A percentile compares a stretch with the other conserved stretches of the same genome.
phyloP scores from a whole-genome alignment of 2,329 filamentous ascomycete genomes.

The Alternaria hordeiaustralica region DNA sequence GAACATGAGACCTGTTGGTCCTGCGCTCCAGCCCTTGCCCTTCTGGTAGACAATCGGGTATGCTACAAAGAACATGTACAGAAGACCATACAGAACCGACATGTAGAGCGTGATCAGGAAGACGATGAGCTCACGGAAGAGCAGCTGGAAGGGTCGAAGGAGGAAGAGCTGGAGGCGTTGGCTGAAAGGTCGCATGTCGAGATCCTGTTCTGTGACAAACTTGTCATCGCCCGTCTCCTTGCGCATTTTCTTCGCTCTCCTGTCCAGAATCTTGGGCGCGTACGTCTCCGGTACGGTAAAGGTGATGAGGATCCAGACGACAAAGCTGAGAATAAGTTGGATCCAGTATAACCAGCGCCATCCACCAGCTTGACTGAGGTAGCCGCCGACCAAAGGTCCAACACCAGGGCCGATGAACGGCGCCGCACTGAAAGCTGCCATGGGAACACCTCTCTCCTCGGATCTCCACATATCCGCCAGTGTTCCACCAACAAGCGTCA shows the following conservation, averaged over 20 bases:
- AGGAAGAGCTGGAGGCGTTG: constrained; percentile 78
- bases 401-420: constrained; percentile 82
- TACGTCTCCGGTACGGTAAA: constrained; percentile 94
- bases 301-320: constrained; percentile 76
- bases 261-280: constrained; percentile 76
- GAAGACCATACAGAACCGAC: constrained; percentile 76
- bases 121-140: constrained; percentile 85
- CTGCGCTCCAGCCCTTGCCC: constrained; percentile 78
- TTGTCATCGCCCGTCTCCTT: constrained; percentile 69
- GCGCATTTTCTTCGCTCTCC: constrained; percentile 74
- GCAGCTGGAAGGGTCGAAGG: constrained; percentile 81
- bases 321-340: constrained; percentile 75
- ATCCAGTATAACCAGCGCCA: constrained; percentile 92
- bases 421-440: constrained; percentile 84
- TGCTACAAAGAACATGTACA: constrained; percentile 73
- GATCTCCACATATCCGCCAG: constrained; percentile 84
- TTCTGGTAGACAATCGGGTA: constrained; percentile 72
- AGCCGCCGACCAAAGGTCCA: constrained; percentile 71
- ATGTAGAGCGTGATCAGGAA: constrained; percentile 85
- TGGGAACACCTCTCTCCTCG: constrained; percentile 83
- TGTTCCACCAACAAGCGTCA: constrained; percentile 85
- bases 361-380: constrained; percentile 70
- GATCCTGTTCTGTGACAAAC: constrained; percentile 80
- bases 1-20: constrained; percentile 83
- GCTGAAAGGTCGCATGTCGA: constrained; percentile 72